Evolutionary conservation across 495 filamentous ascomycete species (phyloP), one percentile per base, ranked within the genome.

Genomic region (Penicillium daleae): DNA sequence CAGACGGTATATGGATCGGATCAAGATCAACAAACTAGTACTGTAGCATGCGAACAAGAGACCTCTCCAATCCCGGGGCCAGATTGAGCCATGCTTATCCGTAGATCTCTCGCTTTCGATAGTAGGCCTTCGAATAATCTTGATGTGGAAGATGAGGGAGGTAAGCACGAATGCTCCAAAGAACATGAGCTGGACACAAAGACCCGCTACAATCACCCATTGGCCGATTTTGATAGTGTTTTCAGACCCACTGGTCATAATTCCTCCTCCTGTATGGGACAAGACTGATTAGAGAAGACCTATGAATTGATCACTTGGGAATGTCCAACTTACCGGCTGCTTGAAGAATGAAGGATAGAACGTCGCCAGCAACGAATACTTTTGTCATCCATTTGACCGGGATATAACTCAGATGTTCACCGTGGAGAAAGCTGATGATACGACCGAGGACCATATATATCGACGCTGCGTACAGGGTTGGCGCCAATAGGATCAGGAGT

Each of bases 1-100:
- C 32, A 87, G 70, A 33, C 89, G 79, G 68, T 86, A 89, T 8
- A 89, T 56, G 6, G 77, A 84, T n/a, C 89, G 80, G 6, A 90
- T 68, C 60, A 91, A 59, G 60, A 91, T 89, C 21, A 89, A 71
- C 1, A 63, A 66, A 55, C 78, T 83, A 7, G 72, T 73, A 1
- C 46, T 57, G 63, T 89, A 90, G 53, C 32, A 42, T 17, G 53
- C 53, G 6, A 39, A 39, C 21, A 56, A 4, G 19, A 56, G 24
- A 26, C 37, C 8, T 89, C 76, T 40, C 80, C 71, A 89, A 8
- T 24, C 27, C n/a, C 53, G 31, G 0, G 33, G 19, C 22, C 62
- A 42, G 19, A 50, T 70, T 44, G n/a, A 85, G 51, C 27, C 26
- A 63, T 59, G 61, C 10, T 32, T 64, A 39, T 79, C 67, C n/a